Base-by-base conservation (phyloP, 2,329 filamentous ascomycete genomes). In the Colletotrichum coccodes region DNA sequence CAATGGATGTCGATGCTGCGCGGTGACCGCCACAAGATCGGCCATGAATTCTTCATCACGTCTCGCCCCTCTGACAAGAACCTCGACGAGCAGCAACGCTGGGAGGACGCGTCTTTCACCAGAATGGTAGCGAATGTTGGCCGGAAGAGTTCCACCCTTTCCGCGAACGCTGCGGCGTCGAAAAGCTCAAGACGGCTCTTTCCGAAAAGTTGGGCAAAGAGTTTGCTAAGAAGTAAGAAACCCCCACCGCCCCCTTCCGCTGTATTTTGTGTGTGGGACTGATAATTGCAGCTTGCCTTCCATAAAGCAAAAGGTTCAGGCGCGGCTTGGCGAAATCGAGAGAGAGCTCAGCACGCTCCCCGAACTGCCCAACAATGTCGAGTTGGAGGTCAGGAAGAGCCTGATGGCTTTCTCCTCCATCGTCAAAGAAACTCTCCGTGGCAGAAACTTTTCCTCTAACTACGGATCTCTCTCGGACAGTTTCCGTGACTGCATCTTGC, bases 31-130 rank as follows among this genome's bases (percentile, higher is more conserved):
- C 93, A 93, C 68, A 75, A 77, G 0, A 86, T 95, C 0, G 91
- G 90, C 0, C 85, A 93, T n/a, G 92, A 92, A 0, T 97, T 95
- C 75, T 97, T 91, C 70, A 89, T 93, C 9, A 93, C 95, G 0
- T 92, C 91, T 0, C 88, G 91, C 1, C 90, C 91, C 3, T 86
- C 87, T 32, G 81, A 80, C 0, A 84, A 88, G 57, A 80, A 84
- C 0, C 80, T 91, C 0, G 85, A 87, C 3, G 80, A 84, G n/a
- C 82, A 87, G 3, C 80, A 79, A 8, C 78, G 77, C 2, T 88
- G 83, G 80, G 88, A 90, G 59, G 83, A 87, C 14, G 74, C 78
- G 84, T 89, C 49, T 90, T 90, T 63, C 81, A 84, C 14, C 74
- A 78, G 1, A 70, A 78, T 18, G 74, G 73, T 3, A 71, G 76